Conservation (phyloP, 1,284 basidiomycete species). For the Schizophyllum commune region DNA sequence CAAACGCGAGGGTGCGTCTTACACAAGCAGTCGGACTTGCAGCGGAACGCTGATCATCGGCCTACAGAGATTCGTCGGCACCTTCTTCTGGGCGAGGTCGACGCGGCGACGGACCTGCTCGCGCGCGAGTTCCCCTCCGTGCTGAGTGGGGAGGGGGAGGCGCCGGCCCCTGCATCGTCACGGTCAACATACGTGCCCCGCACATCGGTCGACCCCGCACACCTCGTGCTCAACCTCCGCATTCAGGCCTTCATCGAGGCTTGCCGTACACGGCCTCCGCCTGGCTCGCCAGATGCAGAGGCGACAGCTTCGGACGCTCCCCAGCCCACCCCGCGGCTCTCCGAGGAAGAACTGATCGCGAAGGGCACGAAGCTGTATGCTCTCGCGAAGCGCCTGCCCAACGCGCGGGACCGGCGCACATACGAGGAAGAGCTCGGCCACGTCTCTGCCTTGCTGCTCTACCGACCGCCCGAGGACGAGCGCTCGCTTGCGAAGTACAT, state of each 20-base stretch:
- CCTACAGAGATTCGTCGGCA: slow-evolving; percentile 53
- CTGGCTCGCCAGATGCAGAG: slow-evolving; percentile 11
- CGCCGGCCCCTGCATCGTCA: slow-evolving; percentile 12
- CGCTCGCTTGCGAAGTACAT: slow-evolving; percentile 67
- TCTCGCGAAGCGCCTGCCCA: slow-evolving; percentile 43
- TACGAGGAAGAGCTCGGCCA: slow-evolving; percentile 65
- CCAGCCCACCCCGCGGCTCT: neutral
- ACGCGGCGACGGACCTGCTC: slow-evolving; percentile 58
- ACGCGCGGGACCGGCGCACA: slow-evolving; percentile 42
- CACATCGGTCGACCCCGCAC: slow-evolving; percentile 60
- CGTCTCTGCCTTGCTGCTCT: slow-evolving; percentile 72
- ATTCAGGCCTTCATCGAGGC: slow-evolving; percentile 80
- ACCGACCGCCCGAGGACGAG: slow-evolving; percentile 56
- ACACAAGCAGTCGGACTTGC: slow-evolving; percentile 1
- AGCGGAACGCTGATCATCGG: neutral
- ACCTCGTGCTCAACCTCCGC: slow-evolving; percentile 75
- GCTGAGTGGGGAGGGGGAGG: slow-evolving; percentile 22
- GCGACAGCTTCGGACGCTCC: neutral
- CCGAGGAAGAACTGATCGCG: slow-evolving; percentile 35
- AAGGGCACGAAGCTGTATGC: slow-evolving; percentile 57
- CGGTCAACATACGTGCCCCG: slow-evolving; percentile 36
- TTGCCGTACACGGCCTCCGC: slow-evolving; percentile 54
- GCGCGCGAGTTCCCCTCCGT: slow-evolving; percentile 65
- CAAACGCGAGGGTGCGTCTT: slow-evolving; percentile 47
- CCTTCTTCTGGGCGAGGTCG: slow-evolving; percentile 64